Conservation (phyloP, 345 rosid species). For the Stellera chamaejasme region DNA sequence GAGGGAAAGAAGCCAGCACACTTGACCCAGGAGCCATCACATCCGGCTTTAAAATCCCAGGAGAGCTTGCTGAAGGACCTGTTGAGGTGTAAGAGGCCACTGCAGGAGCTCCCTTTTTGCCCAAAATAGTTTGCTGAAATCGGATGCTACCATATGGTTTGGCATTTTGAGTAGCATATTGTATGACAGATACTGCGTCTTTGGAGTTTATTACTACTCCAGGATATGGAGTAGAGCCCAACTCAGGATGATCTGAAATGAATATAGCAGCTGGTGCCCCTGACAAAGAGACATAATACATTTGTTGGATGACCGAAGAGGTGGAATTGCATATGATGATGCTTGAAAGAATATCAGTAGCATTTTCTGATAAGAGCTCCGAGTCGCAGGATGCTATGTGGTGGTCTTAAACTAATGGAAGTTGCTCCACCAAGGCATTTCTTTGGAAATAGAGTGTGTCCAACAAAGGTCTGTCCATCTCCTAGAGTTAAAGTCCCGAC, state of each 20-base stretch:
- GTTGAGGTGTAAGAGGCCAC: constrained; percentile 39
- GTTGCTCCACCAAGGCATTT: constrained; percentile 14
- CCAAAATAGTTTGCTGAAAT: constrained; percentile 29
- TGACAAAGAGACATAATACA: constrained; percentile 14
- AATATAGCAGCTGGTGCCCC: constrained; percentile 26
- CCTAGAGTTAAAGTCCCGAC: constrained; percentile 28
- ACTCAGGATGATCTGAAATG: constrained; percentile 18
- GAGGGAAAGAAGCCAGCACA: constrained; percentile 42
- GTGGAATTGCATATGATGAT: constrained; percentile 30
- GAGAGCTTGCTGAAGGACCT: constrained; percentile 44
- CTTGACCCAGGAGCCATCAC: constrained; percentile 44
- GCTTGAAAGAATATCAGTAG: constrained; percentile 4
- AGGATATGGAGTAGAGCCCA: constrained; percentile 11
- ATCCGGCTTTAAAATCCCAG: constrained; percentile 46
- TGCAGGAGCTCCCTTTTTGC: constrained; percentile 28
- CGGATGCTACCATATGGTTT: constrained; percentile 20
- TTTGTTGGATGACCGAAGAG: constrained; percentile 9
- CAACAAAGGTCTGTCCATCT: constrained; percentile 18
- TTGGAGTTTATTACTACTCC: constrained; percentile 22
- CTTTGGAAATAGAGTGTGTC: constrained; percentile 35
- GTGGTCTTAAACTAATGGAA: constrained; percentile 18
- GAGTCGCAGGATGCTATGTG: constrained; percentile 25
- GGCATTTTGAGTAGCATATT: constrained; percentile 9
- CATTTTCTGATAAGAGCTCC: constrained; percentile 1
- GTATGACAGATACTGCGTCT: constrained; percentile 11